These are phyloP conservation scores for Russula ochroleuca DNA, from an alignment of 768 basidiomycete genomes.

Conservation along the genomic window DNA sequence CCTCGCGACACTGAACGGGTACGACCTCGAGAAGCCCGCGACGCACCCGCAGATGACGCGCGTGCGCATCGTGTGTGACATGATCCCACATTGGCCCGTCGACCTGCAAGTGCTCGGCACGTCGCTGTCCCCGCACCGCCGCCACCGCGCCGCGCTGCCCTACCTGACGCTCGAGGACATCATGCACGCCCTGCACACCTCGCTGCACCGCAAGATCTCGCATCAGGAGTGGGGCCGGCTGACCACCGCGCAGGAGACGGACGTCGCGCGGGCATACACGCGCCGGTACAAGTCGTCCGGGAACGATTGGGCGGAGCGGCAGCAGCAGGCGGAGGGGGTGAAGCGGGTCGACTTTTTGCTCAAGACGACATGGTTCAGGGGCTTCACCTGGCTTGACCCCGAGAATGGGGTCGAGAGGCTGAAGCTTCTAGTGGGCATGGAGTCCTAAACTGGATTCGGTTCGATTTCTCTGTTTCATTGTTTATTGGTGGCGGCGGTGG, in stretches of 20 bases:
- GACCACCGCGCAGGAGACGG: conserved; percentile 21
- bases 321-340: conserved; percentile 25
- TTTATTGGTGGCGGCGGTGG: neutral
- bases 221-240: conserved; percentile 27
- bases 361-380: conserved; percentile 23
- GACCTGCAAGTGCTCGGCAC: conserved; percentile 24
- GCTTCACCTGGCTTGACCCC: conserved; percentile 23
- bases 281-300: conserved; percentile 26
- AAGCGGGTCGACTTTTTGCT: conserved; percentile 28
- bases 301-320: conserved; percentile 5
- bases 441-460: neutral
- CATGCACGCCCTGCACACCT: conserved; percentile 16
- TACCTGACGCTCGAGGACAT: conserved; percentile 27
- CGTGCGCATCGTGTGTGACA: conserved; percentile 25
- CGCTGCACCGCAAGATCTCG: conserved; percentile 27
- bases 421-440: conserved; percentile 17
- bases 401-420: conserved; percentile 25
- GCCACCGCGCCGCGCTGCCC: conserved; percentile 17
- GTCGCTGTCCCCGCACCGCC: conserved; percentile 21
- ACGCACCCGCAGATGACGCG: conserved; percentile 27
- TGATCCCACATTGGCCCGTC: conserved; percentile 27
- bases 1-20: conserved; percentile 1
- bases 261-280: conserved; percentile 27
- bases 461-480: neutral
- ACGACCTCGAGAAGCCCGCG: conserved; percentile 28